A percentile compares a stretch with the other conserved stretches of the same genome.
Evolutionary conservation across 208 protist species (phyloP).

Genomic region (Trypanosoma scelopori): DNA sequence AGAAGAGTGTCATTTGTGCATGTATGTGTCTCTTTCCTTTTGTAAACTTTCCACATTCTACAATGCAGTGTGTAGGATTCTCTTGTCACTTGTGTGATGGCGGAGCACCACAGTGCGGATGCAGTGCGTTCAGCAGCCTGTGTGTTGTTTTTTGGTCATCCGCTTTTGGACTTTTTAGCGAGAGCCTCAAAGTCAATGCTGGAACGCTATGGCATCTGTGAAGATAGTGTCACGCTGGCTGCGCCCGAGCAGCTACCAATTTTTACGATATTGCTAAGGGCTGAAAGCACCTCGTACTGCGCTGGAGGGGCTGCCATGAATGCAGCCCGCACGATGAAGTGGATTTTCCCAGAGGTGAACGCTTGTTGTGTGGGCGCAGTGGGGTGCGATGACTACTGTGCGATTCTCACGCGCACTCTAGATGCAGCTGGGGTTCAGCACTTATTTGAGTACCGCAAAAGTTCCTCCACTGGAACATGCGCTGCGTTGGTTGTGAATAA

Average conservation of each 20-base stretch:
- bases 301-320: constrained; percentile 98
- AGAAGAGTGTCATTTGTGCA: neutral
- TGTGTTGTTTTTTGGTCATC: constrained; percentile 86
- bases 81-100: neutral
- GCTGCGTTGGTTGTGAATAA: constrained; percentile 93
- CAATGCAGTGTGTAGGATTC: neutral
- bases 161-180: constrained; percentile 97
- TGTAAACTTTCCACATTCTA: neutral
- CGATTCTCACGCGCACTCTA: constrained; percentile 58
- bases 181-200: constrained; percentile 84
- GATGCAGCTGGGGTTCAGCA: constrained; percentile 68
- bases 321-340: constrained; percentile 87
- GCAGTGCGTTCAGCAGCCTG: constrained; percentile 10
- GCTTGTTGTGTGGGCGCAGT: constrained; percentile 90
- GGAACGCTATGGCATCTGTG: constrained; percentile 69
- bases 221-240: constrained; percentile 91
- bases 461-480: constrained; percentile 94
- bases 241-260: constrained; percentile 91
- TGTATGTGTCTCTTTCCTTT: constrained; percentile 5
- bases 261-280: constrained; percentile 72
- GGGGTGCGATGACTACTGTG: constrained; percentile 90
- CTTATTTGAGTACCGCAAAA: constrained; percentile 67
- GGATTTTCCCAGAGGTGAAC: constrained; percentile 46
- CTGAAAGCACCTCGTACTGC: constrained; percentile 87
- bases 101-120: neutral